Conservation (phyloP, 2,329 filamentous ascomycete species). For the Purpureocillium takamizusanense region DNA sequence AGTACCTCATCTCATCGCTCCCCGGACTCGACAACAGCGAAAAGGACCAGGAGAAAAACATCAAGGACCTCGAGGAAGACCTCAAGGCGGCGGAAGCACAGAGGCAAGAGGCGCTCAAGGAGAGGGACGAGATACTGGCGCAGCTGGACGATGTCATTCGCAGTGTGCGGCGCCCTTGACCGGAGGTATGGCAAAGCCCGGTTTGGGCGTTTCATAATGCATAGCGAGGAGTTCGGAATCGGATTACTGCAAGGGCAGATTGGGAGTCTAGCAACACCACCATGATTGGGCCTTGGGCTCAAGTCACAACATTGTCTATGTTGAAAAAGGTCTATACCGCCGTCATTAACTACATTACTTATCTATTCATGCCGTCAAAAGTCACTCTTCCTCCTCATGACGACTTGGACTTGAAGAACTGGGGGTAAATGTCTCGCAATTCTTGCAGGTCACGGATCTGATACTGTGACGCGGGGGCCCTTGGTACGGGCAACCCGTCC, state of each 20-base stretch:
- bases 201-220: slow-evolving; percentile 1
- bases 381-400: slow-evolving; percentile 1
- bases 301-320: too few relatives aligned
- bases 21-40: slow-evolving; percentile 74
- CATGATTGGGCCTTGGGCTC: too few relatives aligned
- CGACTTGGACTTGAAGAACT: slow-evolving; percentile 63
- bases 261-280: too few relatives aligned
- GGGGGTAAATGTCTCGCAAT: slow-evolving; percentile 66
- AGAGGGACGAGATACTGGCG: slow-evolving; percentile 51
- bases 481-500: slow-evolving; percentile 55
- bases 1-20: slow-evolving; percentile 63
- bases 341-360: not conserved
- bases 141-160: slow-evolving; percentile 54
- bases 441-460: slow-evolving; percentile 71
- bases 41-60: slow-evolving; percentile 61
- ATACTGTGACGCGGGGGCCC: slow-evolving; percentile 57
- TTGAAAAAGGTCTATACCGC: too few relatives aligned
- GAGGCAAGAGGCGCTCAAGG: slow-evolving; percentile 52
- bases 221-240: slow-evolving; percentile 18
- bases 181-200: not conserved
- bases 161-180: slow-evolving; percentile 49
- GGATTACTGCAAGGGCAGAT: not conserved
- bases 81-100: slow-evolving; percentile 54
- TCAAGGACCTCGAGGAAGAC: slow-evolving; percentile 56
- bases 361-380: too few relatives aligned